Percentiles rank a stretch among this genome's conserved stretches.
Evolutionary conservation across 768 basidiomycete genomes (phyloP).

Genomic region (Amanita subjunquillea): DNA sequence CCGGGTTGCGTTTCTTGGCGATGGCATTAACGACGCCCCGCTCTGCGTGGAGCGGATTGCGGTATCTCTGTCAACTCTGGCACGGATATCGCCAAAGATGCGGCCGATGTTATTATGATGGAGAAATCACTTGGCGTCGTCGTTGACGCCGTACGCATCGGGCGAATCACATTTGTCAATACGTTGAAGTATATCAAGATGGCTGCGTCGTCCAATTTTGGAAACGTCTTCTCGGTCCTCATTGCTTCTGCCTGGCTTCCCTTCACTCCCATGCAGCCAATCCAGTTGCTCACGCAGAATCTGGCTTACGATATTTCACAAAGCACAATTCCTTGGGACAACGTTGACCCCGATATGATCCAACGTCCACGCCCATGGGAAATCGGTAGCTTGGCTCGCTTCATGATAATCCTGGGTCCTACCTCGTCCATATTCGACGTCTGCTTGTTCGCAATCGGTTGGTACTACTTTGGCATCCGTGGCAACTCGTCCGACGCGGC

Average conservation of each 20-base stretch:
- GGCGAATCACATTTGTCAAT: slow-evolving; percentile 8
- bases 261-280: slow-evolving; percentile 24
- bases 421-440: slow-evolving; percentile 27
- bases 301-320: slow-evolving; percentile 25
- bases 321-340: slow-evolving; percentile 26
- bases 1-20: slow-evolving; percentile 2
- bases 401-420: slow-evolving; percentile 24
- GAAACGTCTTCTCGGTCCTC: slow-evolving; percentile 13
- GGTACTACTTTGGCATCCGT: slow-evolving; percentile 21
- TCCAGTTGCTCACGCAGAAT: slow-evolving; percentile 23
- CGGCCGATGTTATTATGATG: slow-evolving; percentile 24
- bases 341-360: slow-evolving; percentile 25
- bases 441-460: slow-evolving; percentile 19
- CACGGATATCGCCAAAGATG: slow-evolving; percentile 24
- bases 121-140: slow-evolving; percentile 25
- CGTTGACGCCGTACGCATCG: slow-evolving; percentile 15
- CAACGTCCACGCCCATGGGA: slow-evolving; percentile 19
- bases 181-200: slow-evolving; percentile 27
- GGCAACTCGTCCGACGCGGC: slow-evolving; percentile 10
- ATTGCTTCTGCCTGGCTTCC: slow-evolving; percentile 24
- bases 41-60: slow-evolving; percentile 8
- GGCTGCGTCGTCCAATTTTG: slow-evolving; percentile 21
- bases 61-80: slow-evolving; percentile 11
- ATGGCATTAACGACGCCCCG: background rate
- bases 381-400: slow-evolving; percentile 18